Percentiles rank a stretch among this genome's conserved stretches.
These are phyloP conservation scores for Starmera caribaea DNA, from an alignment of 805 yeast species.

Conservation along the genomic window DNA sequence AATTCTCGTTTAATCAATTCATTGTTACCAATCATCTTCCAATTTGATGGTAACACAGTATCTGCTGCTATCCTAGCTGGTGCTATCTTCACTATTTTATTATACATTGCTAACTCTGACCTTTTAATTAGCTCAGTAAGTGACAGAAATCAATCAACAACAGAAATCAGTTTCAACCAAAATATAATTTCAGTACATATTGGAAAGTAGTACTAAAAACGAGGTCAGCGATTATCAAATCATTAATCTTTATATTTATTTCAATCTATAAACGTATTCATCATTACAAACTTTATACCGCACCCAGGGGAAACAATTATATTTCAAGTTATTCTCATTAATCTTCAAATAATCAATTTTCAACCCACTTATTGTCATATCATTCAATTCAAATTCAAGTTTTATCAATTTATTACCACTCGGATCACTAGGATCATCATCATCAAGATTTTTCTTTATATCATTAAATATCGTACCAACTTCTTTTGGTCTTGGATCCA, in stretches of 20 bases:
- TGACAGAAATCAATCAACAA: no score
- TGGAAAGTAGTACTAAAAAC: no score
- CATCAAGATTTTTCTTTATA: constrained; percentile 11
- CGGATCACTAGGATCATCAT: constrained; percentile 19
- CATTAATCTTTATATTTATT: neutral
- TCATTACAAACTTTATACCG: constrained; percentile 42
- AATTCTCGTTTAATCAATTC: constrained; percentile 24
- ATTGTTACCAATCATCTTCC: constrained; percentile 12
- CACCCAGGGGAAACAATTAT: constrained; percentile 76
- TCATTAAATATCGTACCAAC: constrained; percentile 13
- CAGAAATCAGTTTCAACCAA: no score
- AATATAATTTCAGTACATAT: no score
- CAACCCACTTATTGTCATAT: constrained; percentile 55
- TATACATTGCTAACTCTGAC: constrained; percentile 21
- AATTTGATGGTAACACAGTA: constrained; percentile 8
- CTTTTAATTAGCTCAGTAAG: no score
- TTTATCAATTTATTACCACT: constrained; percentile 23
- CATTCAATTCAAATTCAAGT: constrained; percentile 55
- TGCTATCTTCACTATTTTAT: constrained; percentile 23
- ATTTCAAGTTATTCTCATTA: constrained; percentile 44
- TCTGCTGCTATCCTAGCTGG: constrained; percentile 17
- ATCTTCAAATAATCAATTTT: constrained; percentile 59
- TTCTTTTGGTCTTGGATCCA: constrained; percentile 20
- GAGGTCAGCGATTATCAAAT: no score
- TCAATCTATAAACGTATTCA: constrained; percentile 20